phyloP scores from a whole-genome alignment of 2,329 filamentous ascomycete genomes.

The Chrysosporium queenslandicum region DNA sequence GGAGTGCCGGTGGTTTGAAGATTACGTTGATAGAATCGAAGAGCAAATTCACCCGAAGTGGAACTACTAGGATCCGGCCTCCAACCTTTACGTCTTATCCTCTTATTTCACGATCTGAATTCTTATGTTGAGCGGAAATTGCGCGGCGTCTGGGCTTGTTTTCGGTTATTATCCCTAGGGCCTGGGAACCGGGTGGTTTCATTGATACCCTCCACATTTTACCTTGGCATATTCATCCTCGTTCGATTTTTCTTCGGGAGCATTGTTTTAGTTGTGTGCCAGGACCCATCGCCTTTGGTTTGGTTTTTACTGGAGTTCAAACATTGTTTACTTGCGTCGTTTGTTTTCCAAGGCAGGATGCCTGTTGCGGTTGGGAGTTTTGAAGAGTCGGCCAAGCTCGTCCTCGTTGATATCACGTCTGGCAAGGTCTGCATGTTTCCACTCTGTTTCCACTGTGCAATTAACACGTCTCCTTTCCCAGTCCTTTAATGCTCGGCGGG shows the following conservation, averaged over 20 bases:
- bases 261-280: neutral
- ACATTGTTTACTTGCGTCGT: neutral
- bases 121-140: neutral
- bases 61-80: conserved; percentile 8
- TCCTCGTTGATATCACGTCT: neutral
- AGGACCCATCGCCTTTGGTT: neutral
- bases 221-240: neutral
- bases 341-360: neutral
- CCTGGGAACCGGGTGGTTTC: neutral
- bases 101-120: neutral
- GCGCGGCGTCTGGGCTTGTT: conserved; percentile 1
- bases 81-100: too few species aligned
- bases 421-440: neutral
- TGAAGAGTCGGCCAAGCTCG: too few species aligned
- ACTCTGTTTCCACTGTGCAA: conserved; percentile 4
- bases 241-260: neutral
- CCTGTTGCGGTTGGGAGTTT: neutral
- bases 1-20: conserved; percentile 45
- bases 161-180: neutral
- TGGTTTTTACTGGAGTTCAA: neutral
- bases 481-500: neutral
- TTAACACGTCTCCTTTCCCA: neutral
- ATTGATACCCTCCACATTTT: conserved; percentile 10
- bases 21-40: conserved; percentile 1
- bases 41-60: conserved; percentile 9